Evolutionary conservation across 306 rosid species (phyloP).

Genomic region (Cajanus cajan): DNA sequence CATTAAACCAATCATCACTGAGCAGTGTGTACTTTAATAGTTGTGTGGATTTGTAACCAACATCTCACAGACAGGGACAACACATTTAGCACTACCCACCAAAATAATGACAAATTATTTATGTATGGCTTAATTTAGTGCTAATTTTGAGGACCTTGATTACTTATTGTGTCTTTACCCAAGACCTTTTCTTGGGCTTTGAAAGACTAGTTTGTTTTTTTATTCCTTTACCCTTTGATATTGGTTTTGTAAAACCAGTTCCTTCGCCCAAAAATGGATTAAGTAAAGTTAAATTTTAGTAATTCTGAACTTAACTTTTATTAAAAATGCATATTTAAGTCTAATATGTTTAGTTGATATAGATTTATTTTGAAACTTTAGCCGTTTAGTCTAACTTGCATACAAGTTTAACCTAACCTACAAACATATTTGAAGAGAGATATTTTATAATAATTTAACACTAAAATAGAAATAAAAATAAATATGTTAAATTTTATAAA

Average conservation of each 20-base stretch:
- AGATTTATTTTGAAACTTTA: too few species aligned
- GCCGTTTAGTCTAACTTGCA: too few species aligned
- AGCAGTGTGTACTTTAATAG: not conserved
- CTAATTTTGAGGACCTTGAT: slow-evolving; percentile 4
- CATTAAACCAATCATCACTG: not conserved
- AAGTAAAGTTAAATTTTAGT: too few species aligned
- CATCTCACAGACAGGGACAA: not conserved
- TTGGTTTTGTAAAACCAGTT: not conserved
- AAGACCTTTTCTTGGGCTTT: slow-evolving; percentile 5
- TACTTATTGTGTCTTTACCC: not conserved
- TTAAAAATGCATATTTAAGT: too few species aligned
- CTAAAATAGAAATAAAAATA: too few species aligned
- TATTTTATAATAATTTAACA: too few species aligned
- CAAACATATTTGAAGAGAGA: too few species aligned
- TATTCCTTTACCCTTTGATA: not conserved
- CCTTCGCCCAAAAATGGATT: too few species aligned
- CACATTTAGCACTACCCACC: not conserved
- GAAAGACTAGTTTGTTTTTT: not conserved
- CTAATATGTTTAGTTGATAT: too few species aligned
- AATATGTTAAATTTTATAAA: too few species aligned
- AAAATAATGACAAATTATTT: not conserved
- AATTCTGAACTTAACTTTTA: too few species aligned
- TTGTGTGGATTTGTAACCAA: not conserved
- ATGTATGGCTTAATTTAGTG: not conserved
- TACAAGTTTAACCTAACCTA: too few species aligned